phyloP scores from a whole-genome alignment of 2,329 filamentous ascomycete genomes.

The Lomentospora prolificans region DNA sequence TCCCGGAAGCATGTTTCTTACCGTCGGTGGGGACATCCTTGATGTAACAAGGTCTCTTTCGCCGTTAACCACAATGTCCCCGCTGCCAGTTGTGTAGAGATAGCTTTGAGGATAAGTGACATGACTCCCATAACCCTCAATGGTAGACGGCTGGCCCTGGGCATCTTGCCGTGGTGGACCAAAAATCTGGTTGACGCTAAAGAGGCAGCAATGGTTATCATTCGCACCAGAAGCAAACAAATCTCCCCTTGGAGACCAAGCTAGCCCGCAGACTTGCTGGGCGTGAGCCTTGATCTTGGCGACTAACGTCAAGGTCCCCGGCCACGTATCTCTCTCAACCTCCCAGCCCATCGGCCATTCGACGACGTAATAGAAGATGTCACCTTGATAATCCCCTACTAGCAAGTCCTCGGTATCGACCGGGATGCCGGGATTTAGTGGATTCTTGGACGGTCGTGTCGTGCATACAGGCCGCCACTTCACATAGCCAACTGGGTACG shows the following conservation, averaged over 20 bases:
- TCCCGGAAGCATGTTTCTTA: slow-evolving; percentile 41
- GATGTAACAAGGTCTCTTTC: slow-evolving; percentile 19
- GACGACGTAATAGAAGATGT: slow-evolving; percentile 78
- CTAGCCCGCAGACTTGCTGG: slow-evolving; percentile 88
- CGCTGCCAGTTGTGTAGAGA: slow-evolving; percentile 11
- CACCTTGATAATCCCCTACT: slow-evolving; percentile 74
- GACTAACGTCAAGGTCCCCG: slow-evolving; percentile 67
- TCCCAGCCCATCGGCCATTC: slow-evolving; percentile 69
- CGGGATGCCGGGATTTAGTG: slow-evolving; percentile 31
- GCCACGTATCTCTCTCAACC: slow-evolving; percentile 57
- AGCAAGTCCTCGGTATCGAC: slow-evolving; percentile 74
- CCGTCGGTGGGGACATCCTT: slow-evolving; percentile 21
- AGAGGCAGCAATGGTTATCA: slow-evolving; percentile 81
- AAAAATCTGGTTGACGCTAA: slow-evolving; percentile 53
- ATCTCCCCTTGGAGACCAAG: slow-evolving; percentile 69
- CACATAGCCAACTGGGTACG: slow-evolving; percentile 65
- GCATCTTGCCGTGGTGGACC: slow-evolving; percentile 6
- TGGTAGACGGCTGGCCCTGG: not conserved
- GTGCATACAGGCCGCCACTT: slow-evolving; percentile 63
- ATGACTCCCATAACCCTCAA: slow-evolving; percentile 7
- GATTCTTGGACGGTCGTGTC: slow-evolving; percentile 40
- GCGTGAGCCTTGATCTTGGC: slow-evolving; percentile 68
- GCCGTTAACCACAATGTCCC: slow-evolving; percentile 11
- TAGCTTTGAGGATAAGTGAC: not conserved
- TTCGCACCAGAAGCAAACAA: slow-evolving; percentile 85